Percentiles rank a stretch among this genome's conserved stretches.
These are phyloP conservation scores for Gonapodya prolifera DNA, from an alignment of 192 early-diverging fungal genomes.

Conservation along the genomic window DNA sequence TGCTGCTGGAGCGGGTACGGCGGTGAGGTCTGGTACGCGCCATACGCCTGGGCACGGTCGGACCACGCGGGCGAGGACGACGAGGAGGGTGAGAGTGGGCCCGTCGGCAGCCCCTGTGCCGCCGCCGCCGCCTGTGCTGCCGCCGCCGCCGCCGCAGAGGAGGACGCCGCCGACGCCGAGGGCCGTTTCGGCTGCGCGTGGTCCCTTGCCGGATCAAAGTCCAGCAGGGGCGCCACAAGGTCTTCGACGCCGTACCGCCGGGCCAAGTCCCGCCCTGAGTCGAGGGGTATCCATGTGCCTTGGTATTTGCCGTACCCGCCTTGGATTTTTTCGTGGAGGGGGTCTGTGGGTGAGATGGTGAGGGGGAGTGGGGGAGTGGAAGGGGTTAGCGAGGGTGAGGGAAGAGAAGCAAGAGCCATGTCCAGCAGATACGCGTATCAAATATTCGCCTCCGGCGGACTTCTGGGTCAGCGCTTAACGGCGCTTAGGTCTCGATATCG, in stretches of 20 bases:
- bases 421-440: not conserved
- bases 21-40: too few relatives aligned
- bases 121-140: too few relatives aligned
- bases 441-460: not conserved
- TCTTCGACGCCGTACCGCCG: not conserved
- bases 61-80: too few relatives aligned
- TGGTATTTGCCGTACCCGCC: slow-evolving; percentile 7
- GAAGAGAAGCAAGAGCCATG: not conserved
- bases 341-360: slow-evolving; percentile 1
- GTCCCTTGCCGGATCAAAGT: not conserved
- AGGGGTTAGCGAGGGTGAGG: too few relatives aligned
- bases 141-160: too few relatives aligned
- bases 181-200: not conserved
- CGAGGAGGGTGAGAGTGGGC: too few relatives aligned
- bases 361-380: too few relatives aligned
- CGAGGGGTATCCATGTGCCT: slow-evolving; percentile 6
- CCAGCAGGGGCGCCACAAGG: not conserved
- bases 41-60: too few relatives aligned
- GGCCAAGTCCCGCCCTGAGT: not conserved
- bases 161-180: not conserved
- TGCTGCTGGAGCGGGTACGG: too few relatives aligned
- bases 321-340: slow-evolving; percentile 4
- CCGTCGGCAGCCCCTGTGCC: too few relatives aligned
- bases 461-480: not conserved
- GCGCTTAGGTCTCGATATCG: too few relatives aligned